Conservation (phyloP, 768 basidiomycete genomes). For the Lactarius hengduanensis region DNA sequence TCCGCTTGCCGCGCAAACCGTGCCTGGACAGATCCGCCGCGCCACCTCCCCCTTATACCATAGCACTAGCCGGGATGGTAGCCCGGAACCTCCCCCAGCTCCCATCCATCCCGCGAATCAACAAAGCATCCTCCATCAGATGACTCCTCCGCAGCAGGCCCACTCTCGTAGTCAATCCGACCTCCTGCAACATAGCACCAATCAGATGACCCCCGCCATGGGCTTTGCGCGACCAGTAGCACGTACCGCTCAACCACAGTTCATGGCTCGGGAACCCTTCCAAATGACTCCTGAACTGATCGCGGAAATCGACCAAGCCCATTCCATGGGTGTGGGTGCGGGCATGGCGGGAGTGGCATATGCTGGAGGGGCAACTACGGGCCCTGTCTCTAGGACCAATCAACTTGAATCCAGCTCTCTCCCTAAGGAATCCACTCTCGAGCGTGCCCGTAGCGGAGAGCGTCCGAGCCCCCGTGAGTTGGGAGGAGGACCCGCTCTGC, state of each 20-base stretch:
- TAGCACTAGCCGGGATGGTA: slow-evolving; percentile 26
- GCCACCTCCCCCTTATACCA: slow-evolving; percentile 26
- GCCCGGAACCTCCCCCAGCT: slow-evolving; percentile 23
- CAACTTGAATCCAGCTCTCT: slow-evolving; percentile 25
- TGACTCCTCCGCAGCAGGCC: slow-evolving; percentile 11
- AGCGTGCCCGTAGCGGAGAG: slow-evolving; percentile 22
- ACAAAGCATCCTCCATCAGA: slow-evolving; percentile 12
- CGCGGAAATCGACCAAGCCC: slow-evolving; percentile 26
- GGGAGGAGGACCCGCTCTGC: slow-evolving; percentile 1
- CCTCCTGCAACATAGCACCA: slow-evolving; percentile 19
- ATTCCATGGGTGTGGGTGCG: slow-evolving; percentile 11
- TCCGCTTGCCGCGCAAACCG: slow-evolving; percentile 26
- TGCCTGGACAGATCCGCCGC: slow-evolving; percentile 25
- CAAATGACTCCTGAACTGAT: slow-evolving; percentile 24
- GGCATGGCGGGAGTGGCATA: slow-evolving; percentile 27
- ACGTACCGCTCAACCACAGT: slow-evolving; percentile 19
- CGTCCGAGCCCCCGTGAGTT: slow-evolving; percentile 25
- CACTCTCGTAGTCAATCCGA: slow-evolving; percentile 21
- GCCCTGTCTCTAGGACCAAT: slow-evolving; percentile 21
- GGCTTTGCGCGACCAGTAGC: slow-evolving; percentile 24
- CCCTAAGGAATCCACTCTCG: slow-evolving; percentile 26
- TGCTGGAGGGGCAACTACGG: slow-evolving; percentile 23
- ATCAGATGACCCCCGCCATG: slow-evolving; percentile 21
- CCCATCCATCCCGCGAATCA: slow-evolving; percentile 21
- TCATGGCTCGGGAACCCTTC: slow-evolving; percentile 19